Base-by-base conservation (phyloP, 305 asterid genomes). In the Rubia occidens region DNA sequence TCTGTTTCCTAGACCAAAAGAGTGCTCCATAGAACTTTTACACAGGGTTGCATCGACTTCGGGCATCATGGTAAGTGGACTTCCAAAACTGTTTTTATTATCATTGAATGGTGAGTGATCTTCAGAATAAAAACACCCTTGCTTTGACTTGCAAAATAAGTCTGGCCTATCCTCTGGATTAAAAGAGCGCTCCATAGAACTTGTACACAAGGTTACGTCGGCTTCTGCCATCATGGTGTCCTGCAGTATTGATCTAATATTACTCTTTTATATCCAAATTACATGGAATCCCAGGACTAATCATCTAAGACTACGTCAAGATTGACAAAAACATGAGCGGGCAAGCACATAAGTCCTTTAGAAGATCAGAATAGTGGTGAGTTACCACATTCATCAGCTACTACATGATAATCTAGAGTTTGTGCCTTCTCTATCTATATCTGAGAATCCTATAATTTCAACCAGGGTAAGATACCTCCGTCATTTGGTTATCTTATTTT, bases 231-330 rank as follows among this genome's bases (percentile, higher is more conserved):
- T 29, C 32, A 29, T 9, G 56, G 56, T 51, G 9, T 17, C 56
- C 56, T 51, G 56, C 56, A 51, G 56, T 17, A 15, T 77, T 72
- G 65, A 76, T 67, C 70, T 35, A 54, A 43, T 15, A 21, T 67
- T 47, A 71, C 45, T 58, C 17, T 53, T 11, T 11, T 1, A 9
- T 42, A 29, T 49, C 49, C 15, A 0, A 68, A 37, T 18, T 5
- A 69, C 3, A 8, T 21, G 35, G 14, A 26, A 73, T 37, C 29
- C 29, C 3, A 17, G 11, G 62, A 64, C 15, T 35, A 44, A 32
- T 44, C 35, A 58, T 35, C 15, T 20, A 60, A 39, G 32, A 3
- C n/a, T 0, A 53, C 13, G 42, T 20, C 21, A 17, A 54, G 61
- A 64, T 3, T 43, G 35, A 13, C 14, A 39, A 5, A 21, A 15